A percentile compares a stretch with the other conserved stretches of the same genome.
Conservation (phyloP, 495 filamentous ascomycete genomes). For the Poronia punctata region DNA sequence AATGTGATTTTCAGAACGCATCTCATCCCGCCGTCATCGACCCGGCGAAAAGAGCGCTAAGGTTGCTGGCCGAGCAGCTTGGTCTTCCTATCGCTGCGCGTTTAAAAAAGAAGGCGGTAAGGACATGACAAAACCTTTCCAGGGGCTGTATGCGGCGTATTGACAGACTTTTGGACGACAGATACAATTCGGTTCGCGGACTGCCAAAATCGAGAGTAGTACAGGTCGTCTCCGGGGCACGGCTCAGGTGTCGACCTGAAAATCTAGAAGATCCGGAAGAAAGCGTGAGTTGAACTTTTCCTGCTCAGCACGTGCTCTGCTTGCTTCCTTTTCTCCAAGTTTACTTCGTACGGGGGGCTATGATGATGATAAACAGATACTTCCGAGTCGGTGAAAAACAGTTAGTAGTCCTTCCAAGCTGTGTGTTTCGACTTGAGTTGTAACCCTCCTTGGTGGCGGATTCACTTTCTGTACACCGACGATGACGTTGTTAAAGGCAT, state of each 20-base stretch:
- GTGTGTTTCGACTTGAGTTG: constrained; percentile 20
- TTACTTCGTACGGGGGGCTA: constrained; percentile 26
- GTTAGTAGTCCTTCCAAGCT: constrained; percentile 15
- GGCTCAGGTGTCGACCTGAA: constrained; percentile 31
- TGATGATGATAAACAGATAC: constrained; percentile 56
- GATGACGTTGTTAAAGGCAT: constrained; percentile 43
- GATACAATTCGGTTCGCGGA: constrained; percentile 82
- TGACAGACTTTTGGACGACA: constrained; percentile 15
- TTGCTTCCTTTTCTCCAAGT: neutral
- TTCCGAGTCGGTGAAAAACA: constrained; percentile 40
- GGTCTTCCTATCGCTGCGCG: constrained; percentile 62
- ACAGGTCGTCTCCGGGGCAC: constrained; percentile 66
- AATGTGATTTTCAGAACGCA: constrained; percentile 65
- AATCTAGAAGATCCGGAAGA: neutral
- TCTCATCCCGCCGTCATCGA: constrained; percentile 49
- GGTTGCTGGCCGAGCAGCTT: constrained; percentile 68
- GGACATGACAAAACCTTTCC: too few species aligned
- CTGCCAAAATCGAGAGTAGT: constrained; percentile 69
- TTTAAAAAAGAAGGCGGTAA: constrained; percentile 85
- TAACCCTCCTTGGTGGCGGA: constrained; percentile 18
- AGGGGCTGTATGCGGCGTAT: too few species aligned
- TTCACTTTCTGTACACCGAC: constrained; percentile 23
- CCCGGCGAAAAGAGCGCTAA: constrained; percentile 71
- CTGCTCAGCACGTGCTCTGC: neutral
- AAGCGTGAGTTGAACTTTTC: constrained; percentile 3